These are phyloP conservation scores for Hypoxylon intermedium DNA, from an alignment of 495 filamentous ascomycete genomes.

Conservation along the genomic window DNA sequence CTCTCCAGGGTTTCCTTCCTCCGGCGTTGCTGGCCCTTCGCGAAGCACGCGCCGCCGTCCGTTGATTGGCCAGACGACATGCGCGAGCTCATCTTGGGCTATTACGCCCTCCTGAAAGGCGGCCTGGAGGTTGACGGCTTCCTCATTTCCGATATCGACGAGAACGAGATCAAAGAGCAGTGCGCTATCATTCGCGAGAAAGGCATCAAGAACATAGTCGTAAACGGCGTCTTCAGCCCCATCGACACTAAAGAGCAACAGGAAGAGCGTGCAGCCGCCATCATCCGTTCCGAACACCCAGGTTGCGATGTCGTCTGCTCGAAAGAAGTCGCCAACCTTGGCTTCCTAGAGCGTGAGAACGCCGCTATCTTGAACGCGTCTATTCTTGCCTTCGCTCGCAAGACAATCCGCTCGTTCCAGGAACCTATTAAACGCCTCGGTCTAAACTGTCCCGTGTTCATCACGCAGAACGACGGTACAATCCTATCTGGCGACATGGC, in stretches of 20 bases:
- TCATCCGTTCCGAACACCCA: constrained; percentile 53
- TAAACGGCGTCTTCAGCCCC: constrained; percentile 65
- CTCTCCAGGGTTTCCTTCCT: too few species aligned
- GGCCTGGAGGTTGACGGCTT: constrained; percentile 60
- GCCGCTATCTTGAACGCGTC: constrained; percentile 63
- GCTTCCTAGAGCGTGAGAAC: constrained; percentile 64
- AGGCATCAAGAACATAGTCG: constrained; percentile 59
- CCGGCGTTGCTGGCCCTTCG: constrained; percentile 61
- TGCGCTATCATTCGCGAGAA: constrained; percentile 51
- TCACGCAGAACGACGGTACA: constrained; percentile 65
- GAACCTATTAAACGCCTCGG: constrained; percentile 54
- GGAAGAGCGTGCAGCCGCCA: constrained; percentile 55
- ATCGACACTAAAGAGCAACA: constrained; percentile 59
- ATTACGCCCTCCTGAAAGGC: constrained; percentile 54
- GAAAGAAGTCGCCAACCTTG: constrained; percentile 57
- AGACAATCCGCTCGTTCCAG: constrained; percentile 58
- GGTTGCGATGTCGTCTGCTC: constrained; percentile 58
- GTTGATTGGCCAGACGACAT: constrained; percentile 56
- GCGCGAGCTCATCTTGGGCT: constrained; percentile 54
- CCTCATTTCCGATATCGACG: constrained; percentile 55
- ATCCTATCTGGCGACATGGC: constrained; percentile 57
- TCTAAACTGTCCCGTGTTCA: constrained; percentile 58
- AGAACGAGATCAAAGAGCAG: constrained; percentile 51
- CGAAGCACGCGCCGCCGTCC: constrained; percentile 63
- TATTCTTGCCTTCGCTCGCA: constrained; percentile 57